Evolutionary conservation across 805 yeast species (phyloP), one percentile per base, ranked within the genome.

Genomic region (Lachancea nothofagi): DNA sequence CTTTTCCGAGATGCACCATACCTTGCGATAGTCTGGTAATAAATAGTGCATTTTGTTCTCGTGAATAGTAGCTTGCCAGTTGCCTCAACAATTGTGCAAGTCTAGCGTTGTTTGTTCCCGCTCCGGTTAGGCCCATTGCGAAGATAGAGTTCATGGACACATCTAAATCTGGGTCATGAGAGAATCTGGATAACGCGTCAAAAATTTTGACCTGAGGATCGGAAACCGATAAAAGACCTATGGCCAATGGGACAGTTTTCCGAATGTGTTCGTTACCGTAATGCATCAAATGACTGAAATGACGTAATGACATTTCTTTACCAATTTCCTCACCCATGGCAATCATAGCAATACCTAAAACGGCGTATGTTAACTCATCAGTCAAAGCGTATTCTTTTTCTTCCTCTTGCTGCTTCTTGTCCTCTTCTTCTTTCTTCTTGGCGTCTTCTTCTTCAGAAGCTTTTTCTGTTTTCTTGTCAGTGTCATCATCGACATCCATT

Each of bases 261-360:
- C 89, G 82, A 45, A 93, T 85, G 45, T 85, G 74, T 17, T 93
- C 79, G 53, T 86, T 89, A 44, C 99, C 98, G 60, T 93, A 93
- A 62, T 93, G 98, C 95, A 93, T 87, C 62, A 93, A 72, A 64
- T 93, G 98, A 33, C 95, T 89, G 62, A 90, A 90, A 64, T 93
- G 98, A 61, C 98, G 89, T 57, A 90, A 68, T 7, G 90, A 82
- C 98, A 93, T 93, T 52, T 90, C 96, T 64, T 85, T 94, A 24
- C 99, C 98, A 60, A 93, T 85, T 49, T 86, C 95, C 65, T 93
- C 99, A 47, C 99, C 99, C 83, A 93, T 81, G 10, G 96, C 93
- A 54, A 94, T 84, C 48, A 84, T 74, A 0, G 97, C 98, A 49
- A 93, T 75, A 44, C 98, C 98, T 38, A 93, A 72, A 14, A 93